Percentiles rank a stretch among this genome's conserved stretches.
Conservation (phyloP, 2,329 filamentous ascomycete species). For the Colletotrichum tamarilloi region DNA sequence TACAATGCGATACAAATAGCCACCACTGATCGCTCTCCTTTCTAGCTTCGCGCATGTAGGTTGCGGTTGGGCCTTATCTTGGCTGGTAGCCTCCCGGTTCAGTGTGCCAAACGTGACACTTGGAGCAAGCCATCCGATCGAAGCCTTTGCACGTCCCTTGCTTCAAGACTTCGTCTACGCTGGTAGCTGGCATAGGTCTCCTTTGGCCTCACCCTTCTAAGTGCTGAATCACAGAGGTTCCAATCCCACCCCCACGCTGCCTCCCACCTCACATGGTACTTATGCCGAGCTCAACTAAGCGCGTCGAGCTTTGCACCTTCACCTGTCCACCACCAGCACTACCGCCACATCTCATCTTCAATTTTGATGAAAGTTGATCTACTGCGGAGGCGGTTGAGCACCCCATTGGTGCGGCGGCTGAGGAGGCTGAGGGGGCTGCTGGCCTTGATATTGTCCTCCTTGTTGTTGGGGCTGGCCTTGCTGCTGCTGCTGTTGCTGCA, state of each 20-base stretch:
- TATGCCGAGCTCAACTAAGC: not conserved
- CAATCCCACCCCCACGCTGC: not conserved
- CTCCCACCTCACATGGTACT: not conserved
- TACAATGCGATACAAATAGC: not conserved
- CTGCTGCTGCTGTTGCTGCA: slow-evolving; percentile 46
- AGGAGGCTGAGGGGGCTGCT: slow-evolving; percentile 45
- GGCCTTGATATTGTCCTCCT: slow-evolving; percentile 35
- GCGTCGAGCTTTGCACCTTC: not conserved
- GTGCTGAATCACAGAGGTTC: not conserved
- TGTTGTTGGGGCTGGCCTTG: slow-evolving; percentile 6
- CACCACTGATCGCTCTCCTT: not conserved
- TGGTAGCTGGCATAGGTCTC: not conserved
- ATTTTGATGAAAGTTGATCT: not conserved
- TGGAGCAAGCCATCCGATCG: slow-evolving; percentile 17
- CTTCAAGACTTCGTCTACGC: slow-evolving; percentile 2
- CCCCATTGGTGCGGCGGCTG: slow-evolving; percentile 31
- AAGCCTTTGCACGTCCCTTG: slow-evolving; percentile 11
- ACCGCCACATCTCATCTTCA: not conserved
- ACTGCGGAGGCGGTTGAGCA: slow-evolving; percentile 28
- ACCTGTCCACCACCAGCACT: no score
- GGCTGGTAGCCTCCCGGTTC: not conserved
- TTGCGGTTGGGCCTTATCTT: not conserved
- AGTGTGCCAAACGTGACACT: not conserved
- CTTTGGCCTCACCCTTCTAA: not conserved
- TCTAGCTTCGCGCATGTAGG: not conserved